Evolutionary conservation across 306 rosid genomes (phyloP).

Genomic region (Potentilla sterilis): DNA sequence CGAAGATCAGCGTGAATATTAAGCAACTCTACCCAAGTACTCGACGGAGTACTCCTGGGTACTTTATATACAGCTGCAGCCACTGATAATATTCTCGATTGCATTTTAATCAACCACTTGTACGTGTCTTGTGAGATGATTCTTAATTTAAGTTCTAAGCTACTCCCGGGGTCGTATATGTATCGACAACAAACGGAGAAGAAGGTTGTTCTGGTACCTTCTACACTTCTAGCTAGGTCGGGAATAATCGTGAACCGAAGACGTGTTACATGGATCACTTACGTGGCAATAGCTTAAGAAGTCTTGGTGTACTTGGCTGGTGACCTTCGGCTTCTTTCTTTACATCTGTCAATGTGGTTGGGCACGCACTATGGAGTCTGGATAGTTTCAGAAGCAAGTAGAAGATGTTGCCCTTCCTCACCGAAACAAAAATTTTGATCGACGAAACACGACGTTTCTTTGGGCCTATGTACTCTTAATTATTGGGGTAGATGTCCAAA

Average conservation of each 20-base stretch:
- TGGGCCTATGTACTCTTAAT: no score
- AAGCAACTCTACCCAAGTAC: background rate
- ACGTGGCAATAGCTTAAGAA: conserved; percentile 33
- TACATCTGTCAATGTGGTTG: background rate
- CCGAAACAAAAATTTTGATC: no score
- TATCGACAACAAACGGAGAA: background rate
- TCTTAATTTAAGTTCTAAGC: background rate
- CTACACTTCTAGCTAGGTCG: background rate
- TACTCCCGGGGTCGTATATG: background rate
- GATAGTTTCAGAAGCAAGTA: background rate
- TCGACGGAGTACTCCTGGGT: conserved; percentile 21
- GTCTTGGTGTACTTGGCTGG: conserved; percentile 24
- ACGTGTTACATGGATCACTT: conserved; percentile 19
- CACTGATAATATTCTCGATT: conserved; percentile 26
- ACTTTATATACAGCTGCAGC: conserved; percentile 1
- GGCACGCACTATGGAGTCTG: background rate
- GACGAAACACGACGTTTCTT: background rate
- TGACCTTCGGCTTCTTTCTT: background rate
- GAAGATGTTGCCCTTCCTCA: background rate
- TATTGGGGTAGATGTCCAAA: no score
- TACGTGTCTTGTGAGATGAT: background rate
- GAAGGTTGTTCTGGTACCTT: background rate
- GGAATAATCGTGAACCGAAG: background rate
- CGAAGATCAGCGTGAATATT: conserved; percentile 11
- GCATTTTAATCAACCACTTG: conserved; percentile 30